Conservation (phyloP, 177 flowering plant species). For the Vitis hybrid region DNA sequence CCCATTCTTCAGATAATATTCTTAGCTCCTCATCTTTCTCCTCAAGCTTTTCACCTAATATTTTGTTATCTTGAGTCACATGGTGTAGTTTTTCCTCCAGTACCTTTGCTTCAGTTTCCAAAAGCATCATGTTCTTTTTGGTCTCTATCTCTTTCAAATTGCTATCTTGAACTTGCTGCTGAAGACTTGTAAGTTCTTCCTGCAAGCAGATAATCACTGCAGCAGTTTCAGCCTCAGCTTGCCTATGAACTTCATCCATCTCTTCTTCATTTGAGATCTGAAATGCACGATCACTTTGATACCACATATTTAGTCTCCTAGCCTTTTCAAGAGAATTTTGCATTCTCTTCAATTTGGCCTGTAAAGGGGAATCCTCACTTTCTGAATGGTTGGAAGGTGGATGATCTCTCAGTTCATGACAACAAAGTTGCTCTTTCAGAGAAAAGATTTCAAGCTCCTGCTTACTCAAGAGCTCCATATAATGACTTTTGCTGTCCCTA, state of each 20-base stretch:
- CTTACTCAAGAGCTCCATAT: conserved; percentile 44
- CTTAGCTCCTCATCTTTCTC: conserved; percentile 51
- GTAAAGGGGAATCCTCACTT: conserved; percentile 47
- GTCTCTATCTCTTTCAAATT: conserved; percentile 50
- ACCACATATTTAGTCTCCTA: conserved; percentile 54
- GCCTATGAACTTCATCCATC: conserved; percentile 75
- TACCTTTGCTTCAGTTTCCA: conserved; percentile 49
- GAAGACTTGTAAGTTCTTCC: conserved; percentile 78
- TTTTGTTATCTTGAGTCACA: conserved; percentile 42
- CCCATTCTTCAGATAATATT: conserved; percentile 61
- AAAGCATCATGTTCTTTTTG: conserved; percentile 25
- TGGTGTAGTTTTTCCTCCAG: conserved; percentile 34
- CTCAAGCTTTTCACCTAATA: conserved; percentile 36
- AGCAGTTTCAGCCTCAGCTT: conserved; percentile 96
- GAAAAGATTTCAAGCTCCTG: conserved; percentile 54
- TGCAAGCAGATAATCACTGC: conserved; percentile 92
- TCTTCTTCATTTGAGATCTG: conserved; percentile 68
- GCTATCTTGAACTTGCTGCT: conserved; percentile 59
- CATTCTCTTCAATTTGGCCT: conserved; percentile 63
- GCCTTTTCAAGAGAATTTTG: conserved; percentile 91
- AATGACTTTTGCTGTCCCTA: conserved; percentile 32
- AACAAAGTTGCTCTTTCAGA: conserved; percentile 38
- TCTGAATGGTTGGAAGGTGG: conserved; percentile 24
- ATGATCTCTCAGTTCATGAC: conserved; percentile 33
- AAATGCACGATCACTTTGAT: conserved; percentile 61